phyloP scores from a whole-genome alignment of 1,139 yeast species.

The Pichia cactophila region DNA sequence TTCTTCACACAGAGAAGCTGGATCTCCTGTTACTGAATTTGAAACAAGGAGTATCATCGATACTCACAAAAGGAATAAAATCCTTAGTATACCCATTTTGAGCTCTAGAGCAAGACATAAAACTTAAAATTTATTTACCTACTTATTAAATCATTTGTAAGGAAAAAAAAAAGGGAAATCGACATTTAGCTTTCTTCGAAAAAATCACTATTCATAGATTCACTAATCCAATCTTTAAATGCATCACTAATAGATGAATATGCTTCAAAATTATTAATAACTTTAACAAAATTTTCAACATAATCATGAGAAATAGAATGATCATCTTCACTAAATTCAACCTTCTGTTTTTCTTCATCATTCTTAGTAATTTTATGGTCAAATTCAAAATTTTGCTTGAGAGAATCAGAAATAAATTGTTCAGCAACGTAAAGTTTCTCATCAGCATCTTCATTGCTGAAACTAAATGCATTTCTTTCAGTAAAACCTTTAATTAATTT shows the following conservation, averaged over 20 bases:
- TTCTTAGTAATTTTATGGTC: conserved; percentile 13
- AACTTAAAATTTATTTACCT: background rate
- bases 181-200: background rate
- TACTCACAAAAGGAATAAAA: conserved; percentile 17
- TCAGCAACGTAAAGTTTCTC: conserved; percentile 8
- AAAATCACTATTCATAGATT: conserved; percentile 11
- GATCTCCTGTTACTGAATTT: conserved; percentile 1
- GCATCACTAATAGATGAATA: conserved; percentile 29
- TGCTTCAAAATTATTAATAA: conserved; percentile 28
- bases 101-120: conserved; percentile 20
- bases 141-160: background rate
- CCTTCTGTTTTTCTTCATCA: conserved; percentile 1
- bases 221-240: conserved; percentile 28
- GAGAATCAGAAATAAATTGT: conserved; percentile 18
- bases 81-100: conserved; percentile 26
- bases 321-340: conserved; percentile 6
- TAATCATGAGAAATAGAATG: conserved; percentile 21
- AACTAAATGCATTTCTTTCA: conserved; percentile 4
- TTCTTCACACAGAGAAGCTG: background rate
- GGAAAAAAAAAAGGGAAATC: background rate
- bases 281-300: conserved; percentile 27
- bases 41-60: conserved; percentile 2
- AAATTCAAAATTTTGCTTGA: conserved; percentile 26
- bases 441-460: conserved; percentile 1
- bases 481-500: conserved; percentile 32